A percentile compares a stretch with the other conserved stretches of the same genome.
These are phyloP conservation scores for Candida dubliniensis DNA, from an alignment of 1,139 yeast species.

Conservation along the genomic window DNA sequence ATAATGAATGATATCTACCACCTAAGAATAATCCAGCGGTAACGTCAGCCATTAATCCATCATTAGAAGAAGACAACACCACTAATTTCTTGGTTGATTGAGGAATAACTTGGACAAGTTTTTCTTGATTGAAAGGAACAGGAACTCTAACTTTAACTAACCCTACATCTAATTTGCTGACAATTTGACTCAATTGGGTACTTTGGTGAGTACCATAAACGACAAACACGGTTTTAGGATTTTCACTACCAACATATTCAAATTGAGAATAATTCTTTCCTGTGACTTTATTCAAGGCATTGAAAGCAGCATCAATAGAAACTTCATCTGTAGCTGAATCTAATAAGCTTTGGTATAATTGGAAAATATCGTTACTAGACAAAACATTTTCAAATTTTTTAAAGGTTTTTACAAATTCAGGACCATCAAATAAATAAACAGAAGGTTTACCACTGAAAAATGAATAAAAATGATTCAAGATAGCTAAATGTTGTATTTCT, in stretches of 20 bases:
- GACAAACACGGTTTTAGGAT: constrained; percentile 72
- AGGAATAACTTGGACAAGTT: constrained; percentile 63
- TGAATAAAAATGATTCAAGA: constrained; percentile 67
- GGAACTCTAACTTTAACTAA: constrained; percentile 75
- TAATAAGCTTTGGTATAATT: constrained; percentile 40
- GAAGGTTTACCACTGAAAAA: constrained; percentile 54
- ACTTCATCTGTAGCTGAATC: constrained; percentile 33
- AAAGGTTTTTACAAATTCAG: constrained; percentile 60
- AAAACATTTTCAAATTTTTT: constrained; percentile 49
- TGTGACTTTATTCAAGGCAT: constrained; percentile 54
- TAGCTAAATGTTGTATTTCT: constrained; percentile 69
- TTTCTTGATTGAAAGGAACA: constrained; percentile 65
- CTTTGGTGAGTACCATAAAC: constrained; percentile 74
- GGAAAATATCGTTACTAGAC: constrained; percentile 45
- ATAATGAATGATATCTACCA: constrained; percentile 39
- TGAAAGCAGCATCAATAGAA: constrained; percentile 42
- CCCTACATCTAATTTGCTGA: constrained; percentile 48
- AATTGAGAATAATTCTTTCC: constrained; percentile 65
- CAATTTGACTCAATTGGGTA: constrained; percentile 49
- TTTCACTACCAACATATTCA: constrained; percentile 63
- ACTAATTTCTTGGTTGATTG: constrained; percentile 57
- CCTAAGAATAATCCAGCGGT: constrained; percentile 67
- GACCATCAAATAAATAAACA: constrained; percentile 78
- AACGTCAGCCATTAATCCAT: constrained; percentile 61
- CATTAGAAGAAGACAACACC: constrained; percentile 46